Conservation (phyloP, 768 basidiomycete genomes). For the Rhodotorula babjevae region DNA sequence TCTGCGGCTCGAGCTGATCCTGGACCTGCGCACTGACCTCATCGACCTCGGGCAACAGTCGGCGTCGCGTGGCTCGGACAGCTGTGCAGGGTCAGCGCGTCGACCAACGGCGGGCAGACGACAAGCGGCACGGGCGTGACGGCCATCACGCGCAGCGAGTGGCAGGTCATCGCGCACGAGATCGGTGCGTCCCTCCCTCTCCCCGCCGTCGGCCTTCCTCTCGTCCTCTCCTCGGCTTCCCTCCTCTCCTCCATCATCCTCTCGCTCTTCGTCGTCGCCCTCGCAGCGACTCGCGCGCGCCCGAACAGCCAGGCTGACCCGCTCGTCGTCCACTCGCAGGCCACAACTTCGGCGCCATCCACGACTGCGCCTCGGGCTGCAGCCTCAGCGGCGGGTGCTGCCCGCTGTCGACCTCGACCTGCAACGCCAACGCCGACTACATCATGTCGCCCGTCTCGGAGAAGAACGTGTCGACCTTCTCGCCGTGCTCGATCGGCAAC, state of each 20-base stretch:
- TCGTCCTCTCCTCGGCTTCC: too few species aligned
- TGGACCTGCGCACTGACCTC: neutral
- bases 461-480: slow-evolving; percentile 60
- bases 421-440: slow-evolving; percentile 63
- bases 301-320: too few species aligned
- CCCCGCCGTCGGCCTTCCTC: neutral
- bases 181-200: slow-evolving; percentile 52
- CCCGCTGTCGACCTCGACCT: slow-evolving; percentile 59
- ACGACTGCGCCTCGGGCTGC: slow-evolving; percentile 65
- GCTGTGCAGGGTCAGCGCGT: slow-evolving; percentile 51
- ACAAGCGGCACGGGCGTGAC: slow-evolving; percentile 80
- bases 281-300: too few species aligned
- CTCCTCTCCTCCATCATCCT: too few species aligned
- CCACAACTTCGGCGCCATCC: slow-evolving; percentile 82
- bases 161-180: slow-evolving; percentile 78
- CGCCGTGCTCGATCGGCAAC: slow-evolving; percentile 74
- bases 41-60: slow-evolving; percentile 4
- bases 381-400: slow-evolving; percentile 61
- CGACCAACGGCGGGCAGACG: slow-evolving; percentile 48
- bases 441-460: slow-evolving; percentile 64
- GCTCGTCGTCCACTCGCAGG: neutral
- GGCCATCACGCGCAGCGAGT: slow-evolving; percentile 69
- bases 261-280: too few species aligned
- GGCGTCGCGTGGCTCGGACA: slow-evolving; percentile 86
- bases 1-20: neutral